Percentiles rank a stretch among this genome's conserved stretches.
Conservation (phyloP, 2,329 filamentous ascomycete genomes). For the Aspergillus amoenus region DNA sequence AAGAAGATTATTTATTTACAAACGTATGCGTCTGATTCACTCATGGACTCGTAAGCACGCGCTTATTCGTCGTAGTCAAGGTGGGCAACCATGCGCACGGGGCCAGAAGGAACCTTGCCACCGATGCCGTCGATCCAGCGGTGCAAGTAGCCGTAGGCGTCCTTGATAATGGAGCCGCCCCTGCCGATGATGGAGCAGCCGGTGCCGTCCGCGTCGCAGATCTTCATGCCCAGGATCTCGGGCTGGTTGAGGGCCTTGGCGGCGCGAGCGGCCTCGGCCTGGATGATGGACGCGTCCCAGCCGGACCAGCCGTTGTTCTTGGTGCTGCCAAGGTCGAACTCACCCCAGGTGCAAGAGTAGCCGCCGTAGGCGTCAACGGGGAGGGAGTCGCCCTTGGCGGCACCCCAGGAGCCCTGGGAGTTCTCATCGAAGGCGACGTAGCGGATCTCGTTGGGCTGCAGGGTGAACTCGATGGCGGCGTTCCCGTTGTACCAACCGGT, state of each 20-base stretch:
- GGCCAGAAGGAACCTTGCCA: constrained; percentile 16
- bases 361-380: constrained; percentile 31
- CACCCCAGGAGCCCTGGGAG: constrained; percentile 38
- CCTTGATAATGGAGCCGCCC: constrained; percentile 20
- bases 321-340: constrained; percentile 36
- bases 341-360: constrained; percentile 39
- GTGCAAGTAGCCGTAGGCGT: constrained; percentile 29
- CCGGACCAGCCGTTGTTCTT: constrained; percentile 38
- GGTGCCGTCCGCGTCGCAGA: constrained; percentile 27
- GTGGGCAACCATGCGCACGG: constrained; percentile 3
- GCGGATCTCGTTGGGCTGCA: constrained; percentile 30
- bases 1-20: neutral
- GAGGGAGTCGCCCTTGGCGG: constrained; percentile 26
- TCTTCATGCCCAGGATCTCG: constrained; percentile 35
- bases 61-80: constrained; percentile 8
- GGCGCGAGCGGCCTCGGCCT: constrained; percentile 28
- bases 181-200: constrained; percentile 34
- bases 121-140: constrained; percentile 35
- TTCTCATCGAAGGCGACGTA: constrained; percentile 41
- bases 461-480: constrained; percentile 31
- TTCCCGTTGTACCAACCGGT: constrained; percentile 37
- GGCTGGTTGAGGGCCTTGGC: constrained; percentile 5
- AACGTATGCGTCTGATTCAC: neutral
- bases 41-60: neutral
- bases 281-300: constrained; percentile 41